Conservation (phyloP, 2,329 filamentous ascomycete species). For the Ilyonectria mors-panacis region DNA sequence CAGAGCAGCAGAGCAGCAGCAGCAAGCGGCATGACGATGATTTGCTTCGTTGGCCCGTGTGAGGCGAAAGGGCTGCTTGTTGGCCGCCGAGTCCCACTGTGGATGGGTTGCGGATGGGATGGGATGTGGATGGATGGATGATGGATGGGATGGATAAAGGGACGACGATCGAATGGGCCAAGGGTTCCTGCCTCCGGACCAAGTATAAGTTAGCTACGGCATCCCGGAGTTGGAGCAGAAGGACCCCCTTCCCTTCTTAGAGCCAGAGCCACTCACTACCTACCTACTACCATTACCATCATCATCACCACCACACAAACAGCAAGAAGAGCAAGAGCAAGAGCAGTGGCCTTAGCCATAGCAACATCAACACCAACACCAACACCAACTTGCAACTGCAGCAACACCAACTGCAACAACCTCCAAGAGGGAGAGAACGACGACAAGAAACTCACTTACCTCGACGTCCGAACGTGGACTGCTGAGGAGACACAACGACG, state of each 20-base stretch:
- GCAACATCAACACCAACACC: not conserved
- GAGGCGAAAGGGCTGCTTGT: conserved; percentile 46
- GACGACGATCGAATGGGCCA: conserved; percentile 46
- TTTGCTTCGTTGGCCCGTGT: conserved; percentile 46
- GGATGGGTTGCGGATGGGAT: conserved; percentile 29
- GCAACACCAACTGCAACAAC: not conserved
- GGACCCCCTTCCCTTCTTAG: conserved; percentile 2
- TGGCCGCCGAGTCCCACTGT: conserved; percentile 50
- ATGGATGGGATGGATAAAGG: conserved; percentile 45
- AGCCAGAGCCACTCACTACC: conserved; percentile 2
- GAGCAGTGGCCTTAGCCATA: not conserved
- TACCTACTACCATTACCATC: not conserved
- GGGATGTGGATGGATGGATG: conserved; percentile 23
- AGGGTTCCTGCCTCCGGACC: conserved; percentile 34
- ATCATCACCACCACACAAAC: not conserved
- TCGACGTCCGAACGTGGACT: not conserved
- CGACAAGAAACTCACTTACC: not conserved
- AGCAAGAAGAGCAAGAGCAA: not conserved
- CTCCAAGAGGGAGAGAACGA: not conserved
- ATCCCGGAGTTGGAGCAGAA: conserved; percentile 31
- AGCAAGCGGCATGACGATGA: conserved; percentile 48
- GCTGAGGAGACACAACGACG: not conserved
- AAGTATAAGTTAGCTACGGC: conserved; percentile 59
- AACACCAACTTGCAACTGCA: not conserved
- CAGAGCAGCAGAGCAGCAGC: conserved; percentile 28